phyloP scores from a whole-genome alignment of 2,329 filamentous ascomycete genomes.

The Pyrenophora seminiperda region DNA sequence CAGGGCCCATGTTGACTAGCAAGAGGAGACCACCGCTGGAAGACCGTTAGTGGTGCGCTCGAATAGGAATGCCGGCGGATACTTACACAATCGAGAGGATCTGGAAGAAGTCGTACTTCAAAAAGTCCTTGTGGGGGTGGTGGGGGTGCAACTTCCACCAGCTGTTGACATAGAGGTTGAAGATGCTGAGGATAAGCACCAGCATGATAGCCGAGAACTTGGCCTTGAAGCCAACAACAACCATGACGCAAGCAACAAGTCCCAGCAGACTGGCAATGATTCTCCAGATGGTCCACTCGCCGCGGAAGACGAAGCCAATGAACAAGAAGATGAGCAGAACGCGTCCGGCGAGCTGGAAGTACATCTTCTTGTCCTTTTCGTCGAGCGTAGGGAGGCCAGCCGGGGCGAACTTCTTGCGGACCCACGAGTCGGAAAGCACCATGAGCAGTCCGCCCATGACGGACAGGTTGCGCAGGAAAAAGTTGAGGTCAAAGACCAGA shows the following conservation, averaged over 20 bases:
- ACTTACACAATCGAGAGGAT: conserved; percentile 93
- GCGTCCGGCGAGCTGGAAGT: conserved; percentile 96
- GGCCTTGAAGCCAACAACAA: conserved; percentile 98
- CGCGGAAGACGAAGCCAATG: conserved; percentile 93
- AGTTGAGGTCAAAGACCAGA: conserved; percentile 98
- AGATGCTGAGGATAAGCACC: conserved; percentile 92
- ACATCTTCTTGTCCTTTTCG: conserved; percentile 99
- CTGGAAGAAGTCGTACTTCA: conserved; percentile 99
- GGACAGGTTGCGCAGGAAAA: conserved; percentile 98
- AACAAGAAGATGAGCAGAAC: conserved; percentile 98
- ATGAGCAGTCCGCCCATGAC: conserved; percentile 97
- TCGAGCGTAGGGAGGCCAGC: conserved; percentile 92
- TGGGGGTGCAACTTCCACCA: conserved; percentile 99
- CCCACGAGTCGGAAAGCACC: conserved; percentile 98
- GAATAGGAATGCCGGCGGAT: background rate
- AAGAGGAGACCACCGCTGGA: conserved; percentile 83
- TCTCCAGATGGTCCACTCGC: conserved; percentile 88
- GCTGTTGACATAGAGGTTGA: conserved; percentile 98
- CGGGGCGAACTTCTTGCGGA: conserved; percentile 95
- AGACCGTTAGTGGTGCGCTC: conserved; percentile 22
- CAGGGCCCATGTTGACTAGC: conserved; percentile 97
- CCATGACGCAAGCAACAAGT: conserved; percentile 93
- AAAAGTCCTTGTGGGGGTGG: conserved; percentile 99
- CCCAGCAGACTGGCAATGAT: conserved; percentile 83
- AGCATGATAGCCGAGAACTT: conserved; percentile 97